These are phyloP conservation scores for Aphanoascus verrucosus DNA, from an alignment of 2,329 filamentous ascomycete genomes.

Conservation along the genomic window DNA sequence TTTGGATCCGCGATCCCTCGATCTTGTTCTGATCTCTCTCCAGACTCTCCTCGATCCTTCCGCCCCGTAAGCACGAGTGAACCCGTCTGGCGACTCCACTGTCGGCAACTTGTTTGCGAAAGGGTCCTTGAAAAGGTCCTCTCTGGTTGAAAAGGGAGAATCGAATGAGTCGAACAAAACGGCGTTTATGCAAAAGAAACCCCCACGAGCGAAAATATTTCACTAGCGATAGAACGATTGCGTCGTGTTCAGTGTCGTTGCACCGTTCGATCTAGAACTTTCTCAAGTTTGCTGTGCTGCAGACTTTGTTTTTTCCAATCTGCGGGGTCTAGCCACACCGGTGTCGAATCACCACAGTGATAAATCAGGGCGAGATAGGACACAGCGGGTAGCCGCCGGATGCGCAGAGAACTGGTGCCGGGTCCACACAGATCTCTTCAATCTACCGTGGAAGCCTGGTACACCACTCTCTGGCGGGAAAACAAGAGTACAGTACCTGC, in stretches of 20 bases:
- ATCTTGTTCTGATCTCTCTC: slow-evolving; percentile 13
- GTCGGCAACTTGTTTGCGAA: slow-evolving; percentile 1
- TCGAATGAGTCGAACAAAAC: not conserved
- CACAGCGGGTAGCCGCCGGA: slow-evolving; percentile 10
- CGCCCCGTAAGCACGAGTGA: slow-evolving; percentile 7
- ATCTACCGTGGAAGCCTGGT: not conserved
- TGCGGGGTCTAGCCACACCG: not conserved
- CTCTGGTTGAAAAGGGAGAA: not conserved
- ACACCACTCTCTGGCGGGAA: not conserved
- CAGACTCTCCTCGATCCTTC: slow-evolving; percentile 14
- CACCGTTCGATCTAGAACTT: slow-evolving; percentile 7
- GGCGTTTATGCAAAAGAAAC: not conserved
- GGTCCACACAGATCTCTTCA: slow-evolving; percentile 2
- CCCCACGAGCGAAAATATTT: not conserved
- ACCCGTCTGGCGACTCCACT: slow-evolving; percentile 8
- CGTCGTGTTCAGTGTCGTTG: slow-evolving; percentile 1
- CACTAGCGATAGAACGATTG: not conserved
- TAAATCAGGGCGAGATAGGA: not conserved
- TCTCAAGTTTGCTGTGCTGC: slow-evolving; percentile 10
- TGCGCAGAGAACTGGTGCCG: slow-evolving; percentile 4
- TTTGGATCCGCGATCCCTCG: slow-evolving; percentile 9
- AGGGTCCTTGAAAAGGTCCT: not conserved
- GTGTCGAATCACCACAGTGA: slow-evolving; percentile 1
- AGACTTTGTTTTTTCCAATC: not conserved
- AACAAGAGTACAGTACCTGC: not conserved